A percentile compares a stretch with the other conserved stretches of the same genome.
These are phyloP conservation scores for Amauroascus niger DNA, from an alignment of 2,329 filamentous ascomycete species.

Conservation along the genomic window DNA sequence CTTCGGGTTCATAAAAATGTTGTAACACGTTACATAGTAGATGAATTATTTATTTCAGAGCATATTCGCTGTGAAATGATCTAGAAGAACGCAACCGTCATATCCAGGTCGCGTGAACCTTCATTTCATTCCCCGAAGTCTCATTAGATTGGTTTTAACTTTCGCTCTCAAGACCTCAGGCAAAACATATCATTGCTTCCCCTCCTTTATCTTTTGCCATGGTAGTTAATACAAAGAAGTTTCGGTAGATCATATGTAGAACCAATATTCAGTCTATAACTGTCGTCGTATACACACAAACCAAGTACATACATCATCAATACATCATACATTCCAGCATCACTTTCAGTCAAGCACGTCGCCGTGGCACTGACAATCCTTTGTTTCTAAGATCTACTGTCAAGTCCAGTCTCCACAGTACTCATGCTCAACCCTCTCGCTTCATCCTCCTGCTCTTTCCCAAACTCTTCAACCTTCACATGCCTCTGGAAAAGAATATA, in stretches of 20 bases:
- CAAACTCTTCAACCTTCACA: slow-evolving; percentile 30
- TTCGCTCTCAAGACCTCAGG: too few relatives aligned
- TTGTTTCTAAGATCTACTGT: background rate
- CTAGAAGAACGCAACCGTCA: too few relatives aligned
- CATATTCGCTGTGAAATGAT: too few relatives aligned
- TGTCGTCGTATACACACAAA: too few relatives aligned
- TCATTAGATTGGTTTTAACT: too few relatives aligned
- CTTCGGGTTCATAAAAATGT: too few relatives aligned
- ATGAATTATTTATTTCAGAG: too few relatives aligned
- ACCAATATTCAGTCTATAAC: background rate
- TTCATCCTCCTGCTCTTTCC: slow-evolving; percentile 21
- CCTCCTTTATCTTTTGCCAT: too few relatives aligned
- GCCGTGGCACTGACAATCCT: background rate
- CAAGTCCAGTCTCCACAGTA: slow-evolving; percentile 1
- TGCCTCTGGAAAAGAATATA: slow-evolving; percentile 33
- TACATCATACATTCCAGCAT: background rate
- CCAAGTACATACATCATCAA: background rate
- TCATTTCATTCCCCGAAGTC: too few relatives aligned
- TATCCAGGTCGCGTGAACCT: too few relatives aligned
- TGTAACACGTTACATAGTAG: too few relatives aligned
- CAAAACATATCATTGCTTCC: too few relatives aligned
- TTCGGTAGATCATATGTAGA: background rate
- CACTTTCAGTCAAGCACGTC: background rate
- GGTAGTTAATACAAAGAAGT: background rate
- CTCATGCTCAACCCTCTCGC: slow-evolving; percentile 7